Evolutionary conservation across 1,284 basidiomycete species (phyloP).

Genomic region (Trichosporon inkin): DNA sequence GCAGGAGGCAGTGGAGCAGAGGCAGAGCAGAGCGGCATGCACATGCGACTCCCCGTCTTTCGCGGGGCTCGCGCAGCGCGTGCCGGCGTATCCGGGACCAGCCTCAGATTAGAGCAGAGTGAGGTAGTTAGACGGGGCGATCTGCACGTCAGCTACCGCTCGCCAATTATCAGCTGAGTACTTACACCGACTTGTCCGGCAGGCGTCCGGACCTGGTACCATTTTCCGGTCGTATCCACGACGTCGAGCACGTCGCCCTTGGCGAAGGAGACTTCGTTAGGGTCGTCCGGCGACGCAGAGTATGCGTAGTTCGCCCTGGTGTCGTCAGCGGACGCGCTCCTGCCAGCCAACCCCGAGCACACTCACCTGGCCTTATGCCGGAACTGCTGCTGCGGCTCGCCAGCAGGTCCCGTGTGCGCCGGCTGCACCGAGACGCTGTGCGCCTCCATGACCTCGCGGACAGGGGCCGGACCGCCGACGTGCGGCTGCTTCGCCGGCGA

Average conservation of each 20-base stretch:
- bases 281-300: slow-evolving; percentile 85
- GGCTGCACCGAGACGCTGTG: slow-evolving; percentile 1
- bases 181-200: slow-evolving; percentile 71
- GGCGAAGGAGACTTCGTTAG: slow-evolving; percentile 88
- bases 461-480: neutral
- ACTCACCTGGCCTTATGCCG: slow-evolving; percentile 23
- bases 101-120: slow-evolving; percentile 24
- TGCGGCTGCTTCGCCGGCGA: slow-evolving; percentile 26
- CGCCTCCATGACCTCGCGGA: slow-evolving; percentile 1
- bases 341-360: neutral
- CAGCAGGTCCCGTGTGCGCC: neutral
- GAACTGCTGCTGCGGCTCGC: slow-evolving; percentile 8
- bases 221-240: slow-evolving; percentile 85
- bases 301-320: slow-evolving; percentile 57
- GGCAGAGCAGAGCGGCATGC: neutral
- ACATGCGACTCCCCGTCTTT: neutral
- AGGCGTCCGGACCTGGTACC: slow-evolving; percentile 88
- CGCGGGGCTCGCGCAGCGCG: neutral
- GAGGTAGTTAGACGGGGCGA: slow-evolving; percentile 48
- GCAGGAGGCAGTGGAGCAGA: no score
- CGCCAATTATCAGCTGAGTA: slow-evolving; percentile 2
- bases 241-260: slow-evolving; percentile 95
- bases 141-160: slow-evolving; percentile 25
- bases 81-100: neutral
- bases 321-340: slow-evolving; percentile 7